Evolutionary conservation across 371 early-diverging fungal species (phyloP).

Genomic region (Mortierella sp.): DNA sequence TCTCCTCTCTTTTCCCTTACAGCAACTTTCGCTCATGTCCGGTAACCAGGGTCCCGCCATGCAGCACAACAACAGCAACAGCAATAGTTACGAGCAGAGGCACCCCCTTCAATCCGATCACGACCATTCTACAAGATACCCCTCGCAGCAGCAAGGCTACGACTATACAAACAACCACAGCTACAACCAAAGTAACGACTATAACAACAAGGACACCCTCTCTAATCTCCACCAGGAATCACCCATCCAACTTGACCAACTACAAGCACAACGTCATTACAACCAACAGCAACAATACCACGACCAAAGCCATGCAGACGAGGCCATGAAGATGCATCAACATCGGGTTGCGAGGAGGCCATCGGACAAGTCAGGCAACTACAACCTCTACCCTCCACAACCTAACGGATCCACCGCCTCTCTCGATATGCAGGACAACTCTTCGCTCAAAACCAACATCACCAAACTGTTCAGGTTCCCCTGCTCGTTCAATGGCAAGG

Average conservation of each 20-base stretch:
- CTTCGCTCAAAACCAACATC: constrained; percentile 24
- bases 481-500: constrained; percentile 60
- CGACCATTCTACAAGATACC: constrained; percentile 24
- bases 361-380: constrained; percentile 30
- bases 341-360: constrained; percentile 40
- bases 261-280: constrained; percentile 38
- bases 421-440: background rate
- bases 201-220: constrained; percentile 12
- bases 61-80: constrained; percentile 9
- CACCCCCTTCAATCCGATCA: constrained; percentile 34
- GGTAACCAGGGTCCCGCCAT: constrained; percentile 23
- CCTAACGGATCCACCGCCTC: constrained; percentile 5
- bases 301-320: constrained; percentile 28
- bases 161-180: background rate
- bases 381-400: constrained; percentile 46
- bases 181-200: constrained; percentile 1
- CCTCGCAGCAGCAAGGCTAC: background rate
- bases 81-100: background rate
- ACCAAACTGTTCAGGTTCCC: constrained; percentile 36
- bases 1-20: background rate
- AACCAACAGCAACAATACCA: constrained; percentile 33
- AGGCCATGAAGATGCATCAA: constrained; percentile 34
- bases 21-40: constrained; percentile 41
- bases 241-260: constrained; percentile 43
- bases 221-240: constrained; percentile 19